Conservation (phyloP, 768 basidiomycete species). For the Lactarius quietus region DNA sequence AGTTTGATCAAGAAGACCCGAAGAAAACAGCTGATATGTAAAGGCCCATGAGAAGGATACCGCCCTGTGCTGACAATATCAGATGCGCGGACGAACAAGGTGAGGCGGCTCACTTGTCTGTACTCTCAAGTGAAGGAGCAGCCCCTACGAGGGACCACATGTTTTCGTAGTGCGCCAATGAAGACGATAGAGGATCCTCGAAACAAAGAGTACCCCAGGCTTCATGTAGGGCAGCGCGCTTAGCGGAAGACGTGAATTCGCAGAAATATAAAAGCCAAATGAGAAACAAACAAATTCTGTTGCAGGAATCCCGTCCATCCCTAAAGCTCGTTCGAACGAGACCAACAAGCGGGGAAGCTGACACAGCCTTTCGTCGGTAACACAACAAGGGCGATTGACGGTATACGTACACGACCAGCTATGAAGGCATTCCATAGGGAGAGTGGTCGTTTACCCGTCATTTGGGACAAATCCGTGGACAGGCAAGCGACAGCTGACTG, state of each 20-base stretch:
- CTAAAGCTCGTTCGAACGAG: constrained; percentile 53
- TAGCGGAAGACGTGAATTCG: constrained; percentile 4
- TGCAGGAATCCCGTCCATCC: constrained; percentile 47
- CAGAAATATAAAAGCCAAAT: neutral
- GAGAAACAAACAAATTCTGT: constrained; percentile 53
- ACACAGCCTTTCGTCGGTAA: constrained; percentile 10
- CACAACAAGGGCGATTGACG: constrained; percentile 3
- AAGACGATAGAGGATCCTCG: constrained; percentile 11
- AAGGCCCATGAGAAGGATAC: constrained; percentile 41
- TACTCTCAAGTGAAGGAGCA: constrained; percentile 13
- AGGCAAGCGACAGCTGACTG: constrained; percentile 61
- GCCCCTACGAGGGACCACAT: constrained; percentile 20
- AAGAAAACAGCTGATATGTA: constrained; percentile 51
- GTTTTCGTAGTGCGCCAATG: constrained; percentile 21
- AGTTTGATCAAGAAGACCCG: constrained; percentile 52
- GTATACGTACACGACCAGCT: constrained; percentile 57
- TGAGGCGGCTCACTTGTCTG: constrained; percentile 13
- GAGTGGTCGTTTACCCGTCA: constrained; percentile 32
- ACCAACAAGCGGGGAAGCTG: constrained; percentile 61
- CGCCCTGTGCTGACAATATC: neutral
- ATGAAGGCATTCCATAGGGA: constrained; percentile 70
- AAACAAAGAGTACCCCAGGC: constrained; percentile 23
- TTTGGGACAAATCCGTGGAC: constrained; percentile 44
- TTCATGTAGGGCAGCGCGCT: constrained; percentile 23
- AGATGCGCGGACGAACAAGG: neutral